phyloP scores from a whole-genome alignment of 192 early-diverging fungal species.

The Entomortierella parvispora region DNA sequence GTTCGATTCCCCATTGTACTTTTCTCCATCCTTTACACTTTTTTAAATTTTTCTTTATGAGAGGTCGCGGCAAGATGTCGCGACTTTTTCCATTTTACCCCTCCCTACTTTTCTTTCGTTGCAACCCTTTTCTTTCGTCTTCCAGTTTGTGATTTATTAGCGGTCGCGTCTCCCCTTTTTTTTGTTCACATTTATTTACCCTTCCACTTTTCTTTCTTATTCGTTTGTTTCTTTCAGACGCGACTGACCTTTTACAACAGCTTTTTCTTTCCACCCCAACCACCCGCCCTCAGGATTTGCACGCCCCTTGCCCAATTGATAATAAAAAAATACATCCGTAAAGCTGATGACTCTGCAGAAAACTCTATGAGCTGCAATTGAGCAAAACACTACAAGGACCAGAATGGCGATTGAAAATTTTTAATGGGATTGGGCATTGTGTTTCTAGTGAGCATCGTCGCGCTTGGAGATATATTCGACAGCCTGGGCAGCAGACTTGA shows the following conservation, averaged over 20 bases:
- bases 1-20: slow-evolving; percentile 15
- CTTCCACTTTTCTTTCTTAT: not conserved
- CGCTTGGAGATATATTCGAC: slow-evolving; percentile 83
- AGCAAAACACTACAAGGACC: no score
- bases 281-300: no score
- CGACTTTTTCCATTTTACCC: slow-evolving; percentile 45
- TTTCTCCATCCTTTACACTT: not conserved
- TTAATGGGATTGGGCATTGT: not conserved
- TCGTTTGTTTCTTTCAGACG: not conserved
- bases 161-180: not conserved
- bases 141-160: slow-evolving; percentile 1
- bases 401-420: no score
- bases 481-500: slow-evolving; percentile 89
- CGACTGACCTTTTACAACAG: not conserved
- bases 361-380: no score
- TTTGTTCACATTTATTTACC: not conserved
- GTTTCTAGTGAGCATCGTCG: slow-evolving; percentile 76
- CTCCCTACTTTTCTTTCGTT: not conserved
- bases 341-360: no score
- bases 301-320: not conserved
- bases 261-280: slow-evolving; percentile 4
- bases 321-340: no score
- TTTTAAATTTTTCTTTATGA: slow-evolving; percentile 21
- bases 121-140: not conserved
- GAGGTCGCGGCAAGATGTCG: slow-evolving; percentile 30